These are phyloP conservation scores for Schizothecium vesticola DNA, from an alignment of 495 filamentous ascomycete genomes.

Conservation along the genomic window DNA sequence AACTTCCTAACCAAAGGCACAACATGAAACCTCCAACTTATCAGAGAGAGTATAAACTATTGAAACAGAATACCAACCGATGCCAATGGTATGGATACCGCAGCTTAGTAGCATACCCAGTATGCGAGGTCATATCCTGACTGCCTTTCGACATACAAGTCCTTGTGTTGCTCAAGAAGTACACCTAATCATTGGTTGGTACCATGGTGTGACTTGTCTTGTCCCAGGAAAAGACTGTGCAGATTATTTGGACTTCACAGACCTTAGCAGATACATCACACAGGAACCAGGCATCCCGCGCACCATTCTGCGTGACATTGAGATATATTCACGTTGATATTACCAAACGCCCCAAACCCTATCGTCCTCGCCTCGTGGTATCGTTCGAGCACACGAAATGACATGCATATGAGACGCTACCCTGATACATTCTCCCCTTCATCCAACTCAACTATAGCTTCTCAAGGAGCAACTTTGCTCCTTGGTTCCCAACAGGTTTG, in stretches of 20 bases:
- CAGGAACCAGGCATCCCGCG: neutral
- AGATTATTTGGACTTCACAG: neutral
- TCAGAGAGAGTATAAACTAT: neutral
- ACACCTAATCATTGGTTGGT: neutral
- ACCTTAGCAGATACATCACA: neutral
- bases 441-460: conserved; percentile 25
- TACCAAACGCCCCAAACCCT: conserved; percentile 1
- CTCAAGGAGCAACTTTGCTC: conserved; percentile 44
- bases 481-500: conserved; percentile 22
- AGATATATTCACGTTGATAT: neutral
- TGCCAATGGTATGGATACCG: too few species aligned
- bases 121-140: neutral
- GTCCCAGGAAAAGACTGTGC: neutral
- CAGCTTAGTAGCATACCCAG: too few species aligned
- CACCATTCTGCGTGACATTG: neutral
- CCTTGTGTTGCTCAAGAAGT: neutral
- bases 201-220: neutral
- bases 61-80: neutral
- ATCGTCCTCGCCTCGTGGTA: neutral
- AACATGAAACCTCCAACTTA: neutral
- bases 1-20: neutral
- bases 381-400: neutral
- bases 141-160: neutral
- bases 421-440: neutral
- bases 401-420: neutral